These are phyloP conservation scores for Verruconis gallopava DNA, from an alignment of 2,329 filamentous ascomycete genomes.

Conservation along the genomic window DNA sequence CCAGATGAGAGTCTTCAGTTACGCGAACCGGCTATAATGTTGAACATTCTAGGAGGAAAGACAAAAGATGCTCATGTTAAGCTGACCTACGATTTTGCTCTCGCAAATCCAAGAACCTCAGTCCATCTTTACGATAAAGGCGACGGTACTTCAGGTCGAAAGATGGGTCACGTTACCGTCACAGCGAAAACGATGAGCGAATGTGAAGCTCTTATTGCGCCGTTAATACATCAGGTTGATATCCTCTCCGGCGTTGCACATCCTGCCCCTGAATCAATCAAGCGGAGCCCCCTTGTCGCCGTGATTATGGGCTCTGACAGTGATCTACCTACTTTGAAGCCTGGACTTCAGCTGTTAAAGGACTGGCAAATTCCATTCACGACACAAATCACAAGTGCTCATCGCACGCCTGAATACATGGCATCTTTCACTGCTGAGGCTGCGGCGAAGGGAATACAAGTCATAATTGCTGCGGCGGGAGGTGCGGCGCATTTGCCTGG, in stretches of 20 bases:
- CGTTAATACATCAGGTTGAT: slow-evolving; percentile 54
- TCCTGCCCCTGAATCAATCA: slow-evolving; percentile 22
- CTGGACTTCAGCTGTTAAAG: slow-evolving; percentile 52
- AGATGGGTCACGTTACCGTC: slow-evolving; percentile 89
- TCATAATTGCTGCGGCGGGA: slow-evolving; percentile 37
- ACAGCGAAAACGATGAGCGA: slow-evolving; percentile 55
- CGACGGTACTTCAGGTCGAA: slow-evolving; percentile 70
- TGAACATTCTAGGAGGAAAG: slow-evolving; percentile 67
- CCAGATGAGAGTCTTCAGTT: slow-evolving; percentile 39
- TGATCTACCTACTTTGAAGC: slow-evolving; percentile 54
- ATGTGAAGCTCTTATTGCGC: slow-evolving; percentile 54
- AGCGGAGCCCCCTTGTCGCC: slow-evolving; percentile 45
- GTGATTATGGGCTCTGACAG: slow-evolving; percentile 79
- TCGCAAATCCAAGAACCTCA: slow-evolving; percentile 44
- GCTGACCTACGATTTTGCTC: slow-evolving; percentile 39
- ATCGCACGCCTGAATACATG: slow-evolving; percentile 38
- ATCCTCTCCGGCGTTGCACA: slow-evolving; percentile 36
- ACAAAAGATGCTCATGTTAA: slow-evolving; percentile 49
- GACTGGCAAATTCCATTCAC: slow-evolving; percentile 62
- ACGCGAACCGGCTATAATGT: slow-evolving; percentile 55
- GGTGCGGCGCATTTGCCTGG: slow-evolving; percentile 39
- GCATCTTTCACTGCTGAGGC: slow-evolving; percentile 31
- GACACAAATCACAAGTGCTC: slow-evolving; percentile 63
- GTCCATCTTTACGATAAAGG: slow-evolving; percentile 89
- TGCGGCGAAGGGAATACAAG: slow-evolving; percentile 23